Base-by-base conservation (phyloP, 352 stramenopile genomes). In the Phytophthora brassicae region DNA sequence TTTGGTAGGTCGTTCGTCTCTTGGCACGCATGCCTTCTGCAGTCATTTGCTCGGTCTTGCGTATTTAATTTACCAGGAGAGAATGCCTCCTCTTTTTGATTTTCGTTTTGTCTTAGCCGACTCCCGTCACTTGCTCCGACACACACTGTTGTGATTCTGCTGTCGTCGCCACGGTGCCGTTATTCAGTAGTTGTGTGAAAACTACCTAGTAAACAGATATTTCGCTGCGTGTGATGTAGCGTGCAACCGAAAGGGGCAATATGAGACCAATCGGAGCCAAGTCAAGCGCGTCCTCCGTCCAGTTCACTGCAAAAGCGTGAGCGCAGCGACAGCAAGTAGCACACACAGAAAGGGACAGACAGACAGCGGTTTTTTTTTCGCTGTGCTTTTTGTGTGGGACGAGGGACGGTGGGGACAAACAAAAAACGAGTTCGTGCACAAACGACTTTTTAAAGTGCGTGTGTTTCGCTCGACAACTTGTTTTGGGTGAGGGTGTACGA, bases 1-100 rank as follows among this genome's bases (percentile, higher is more conserved):
- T 93, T 64, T 91, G 81, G 51, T 89, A 93, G 6, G 76, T 87
- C 11, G 81, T 81, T 64, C 84, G 79, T 80, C 84, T 78, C 63
- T 90, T 89, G 51, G 78, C 71, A 48, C 81, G 80, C 80, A 91
- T 93, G 51, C 65, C 73, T 43, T 91, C 79, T 24, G 69, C 79
- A 52, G 79, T 90, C 84, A 92, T 92, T 57, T 48, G 63, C 35
- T 68, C 59, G 17, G n/a, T 54, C 46, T 24, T 33, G n/a, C n/a
- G n/a, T n/a, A n/a, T n/a, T n/a, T n/a, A n/a, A n/a, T n/a, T n/a
- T n/a, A n/a, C n/a, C n/a, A n/a, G n/a, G n/a, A n/a, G n/a, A n/a
- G n/a, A n/a, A n/a, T n/a, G n/a, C n/a, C n/a, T 28, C 16, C 24
- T 56, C 23, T 26, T 36, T 31, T 51, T 41, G 19, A 16, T 29